Evolutionary conservation across 768 basidiomycete genomes (phyloP).

Genomic region (Suillus brevipes): DNA sequence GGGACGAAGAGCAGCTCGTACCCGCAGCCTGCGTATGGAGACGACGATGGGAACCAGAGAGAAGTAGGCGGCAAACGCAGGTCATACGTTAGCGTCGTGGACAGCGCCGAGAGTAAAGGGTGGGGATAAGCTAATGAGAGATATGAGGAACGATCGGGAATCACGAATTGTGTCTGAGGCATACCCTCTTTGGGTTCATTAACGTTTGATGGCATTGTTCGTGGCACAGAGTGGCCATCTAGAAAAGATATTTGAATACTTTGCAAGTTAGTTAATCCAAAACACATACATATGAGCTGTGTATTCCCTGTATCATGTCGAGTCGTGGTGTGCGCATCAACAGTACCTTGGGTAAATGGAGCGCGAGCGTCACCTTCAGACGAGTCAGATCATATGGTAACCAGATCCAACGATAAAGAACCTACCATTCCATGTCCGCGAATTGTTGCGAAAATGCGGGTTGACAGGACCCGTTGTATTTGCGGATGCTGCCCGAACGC

Average conservation of each 20-base stretch:
- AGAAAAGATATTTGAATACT: background rate
- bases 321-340: background rate
- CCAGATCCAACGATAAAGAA: background rate
- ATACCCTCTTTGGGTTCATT: background rate
- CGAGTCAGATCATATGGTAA: background rate
- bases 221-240: background rate
- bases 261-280: background rate
- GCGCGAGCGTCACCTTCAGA: background rate
- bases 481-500: background rate
- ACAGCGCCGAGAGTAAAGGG: background rate
- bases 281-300: background rate
- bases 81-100: background rate
- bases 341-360: background rate
- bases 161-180: background rate
- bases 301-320: background rate
- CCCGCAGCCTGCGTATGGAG: background rate
- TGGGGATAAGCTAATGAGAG: background rate
- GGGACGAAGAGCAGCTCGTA: slow-evolving; percentile 4
- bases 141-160: background rate
- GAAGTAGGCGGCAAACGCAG: background rate
- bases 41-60: background rate
- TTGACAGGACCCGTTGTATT: background rate
- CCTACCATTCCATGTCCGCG: background rate
- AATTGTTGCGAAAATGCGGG: background rate
- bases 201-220: background rate